phyloP scores from a whole-genome alignment of 805 yeast genomes.

The Candida morakotiae region DNA sequence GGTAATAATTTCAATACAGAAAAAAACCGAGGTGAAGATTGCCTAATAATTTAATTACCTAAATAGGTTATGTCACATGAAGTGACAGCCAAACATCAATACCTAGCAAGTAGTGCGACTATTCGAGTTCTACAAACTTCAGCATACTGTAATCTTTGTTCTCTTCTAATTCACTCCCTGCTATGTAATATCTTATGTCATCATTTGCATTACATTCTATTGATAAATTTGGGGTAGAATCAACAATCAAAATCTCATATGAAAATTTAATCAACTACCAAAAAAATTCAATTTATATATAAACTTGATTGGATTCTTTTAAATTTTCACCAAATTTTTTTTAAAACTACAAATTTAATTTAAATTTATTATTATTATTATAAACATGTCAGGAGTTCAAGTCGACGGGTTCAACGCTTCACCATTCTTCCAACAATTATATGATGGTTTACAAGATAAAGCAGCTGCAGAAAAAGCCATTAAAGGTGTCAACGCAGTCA shows the following conservation, averaged over 20 bases:
- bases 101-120: too few relatives aligned
- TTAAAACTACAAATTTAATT: neutral
- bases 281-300: neutral
- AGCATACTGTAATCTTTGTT: too few relatives aligned
- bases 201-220: too few relatives aligned
- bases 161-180: too few relatives aligned
- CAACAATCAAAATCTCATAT: slow-evolving; percentile 6
- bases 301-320: neutral
- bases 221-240: neutral
- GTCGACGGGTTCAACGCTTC: slow-evolving; percentile 44
- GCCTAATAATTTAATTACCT: too few relatives aligned
- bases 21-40: too few relatives aligned
- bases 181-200: too few relatives aligned
- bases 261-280: neutral
- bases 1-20: too few relatives aligned
- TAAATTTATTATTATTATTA: slow-evolving; percentile 2
- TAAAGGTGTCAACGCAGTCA: slow-evolving; percentile 52
- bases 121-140: too few relatives aligned
- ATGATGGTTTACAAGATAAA: slow-evolving; percentile 34
- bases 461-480: slow-evolving; percentile 35
- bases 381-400: slow-evolving; percentile 20
- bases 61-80: too few relatives aligned
- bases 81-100: too few relatives aligned
- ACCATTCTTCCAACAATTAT: slow-evolving; percentile 35
- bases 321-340: neutral